Evolutionary conservation across 768 basidiomycete species (phyloP).

Genomic region (Gyrodon lividus): DNA sequence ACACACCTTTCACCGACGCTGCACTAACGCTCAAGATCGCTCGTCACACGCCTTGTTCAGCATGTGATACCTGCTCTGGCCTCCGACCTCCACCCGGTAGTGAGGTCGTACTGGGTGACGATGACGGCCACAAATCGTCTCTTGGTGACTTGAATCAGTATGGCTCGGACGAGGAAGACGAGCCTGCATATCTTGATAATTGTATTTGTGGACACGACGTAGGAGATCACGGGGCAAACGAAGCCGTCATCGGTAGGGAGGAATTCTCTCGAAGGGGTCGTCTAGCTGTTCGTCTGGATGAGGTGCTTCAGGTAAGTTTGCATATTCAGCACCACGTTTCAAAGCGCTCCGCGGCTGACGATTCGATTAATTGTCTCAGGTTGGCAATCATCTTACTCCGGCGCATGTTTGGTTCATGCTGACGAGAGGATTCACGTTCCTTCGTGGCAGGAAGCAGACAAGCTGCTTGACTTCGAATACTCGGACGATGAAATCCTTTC

Average conservation of each 20-base stretch:
- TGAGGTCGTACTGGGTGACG: constrained; percentile 56
- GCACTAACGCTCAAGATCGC: constrained; percentile 75
- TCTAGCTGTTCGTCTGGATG: constrained; percentile 78
- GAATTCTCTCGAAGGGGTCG: constrained; percentile 73
- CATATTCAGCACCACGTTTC: constrained; percentile 22
- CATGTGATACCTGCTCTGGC: constrained; percentile 66
- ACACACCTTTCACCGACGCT: constrained; percentile 46
- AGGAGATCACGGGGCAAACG: constrained; percentile 65
- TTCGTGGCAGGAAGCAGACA: constrained; percentile 62
- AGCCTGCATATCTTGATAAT: constrained; percentile 50
- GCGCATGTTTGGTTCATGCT: constrained; percentile 14
- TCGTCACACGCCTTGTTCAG: constrained; percentile 70
- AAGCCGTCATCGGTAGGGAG: constrained; percentile 49
- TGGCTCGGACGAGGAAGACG: constrained; percentile 69
- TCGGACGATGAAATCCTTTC: constrained; percentile 67
- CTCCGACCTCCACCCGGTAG: constrained; percentile 62
- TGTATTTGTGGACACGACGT: constrained; percentile 74
- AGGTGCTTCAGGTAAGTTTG: constrained; percentile 65
- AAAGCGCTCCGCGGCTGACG: constrained; percentile 7
- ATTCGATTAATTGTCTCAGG: constrained; percentile 17
- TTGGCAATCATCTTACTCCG: constrained; percentile 20
- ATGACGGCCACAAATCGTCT: constrained; percentile 43
- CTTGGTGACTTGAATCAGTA: constrained; percentile 60
- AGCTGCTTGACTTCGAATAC: constrained; percentile 79
- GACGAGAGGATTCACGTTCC: constrained; percentile 9